Base-by-base conservation (phyloP, 148 eudicot species). In the Persicaria maculosa region DNA sequence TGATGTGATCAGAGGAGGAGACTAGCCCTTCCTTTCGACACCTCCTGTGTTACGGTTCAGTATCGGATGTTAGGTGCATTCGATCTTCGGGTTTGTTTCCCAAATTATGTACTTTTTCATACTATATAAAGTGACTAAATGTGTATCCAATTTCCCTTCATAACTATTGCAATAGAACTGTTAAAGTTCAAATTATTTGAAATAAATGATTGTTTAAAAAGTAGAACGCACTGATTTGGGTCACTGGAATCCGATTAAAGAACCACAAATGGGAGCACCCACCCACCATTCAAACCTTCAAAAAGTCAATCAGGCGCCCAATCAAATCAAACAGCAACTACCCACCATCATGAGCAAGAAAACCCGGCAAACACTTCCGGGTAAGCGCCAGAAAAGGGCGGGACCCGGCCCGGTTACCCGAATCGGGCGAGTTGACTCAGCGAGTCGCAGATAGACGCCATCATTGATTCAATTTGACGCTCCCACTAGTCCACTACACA, bases 331-430 rank as follows among this genome's bases (percentile, higher is more conserved):
- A 65, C 70, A 46, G 46, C 14, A 14, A 9, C 70, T 47, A 31
- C 17, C 70, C 68, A 25, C 10, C 15, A 31, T 31, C 1, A 10
- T 22, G 4, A 65, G 43, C 70, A 22, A 22, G 40, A 59, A 59
- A 59, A 59, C 67, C 67, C 67, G 67, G 67, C 15, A 59, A 59
- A 14, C 10, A 10, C 3, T 31, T 2, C 40, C 40, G 40, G 40
- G 40, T 31, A 31, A 31, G 40, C 40, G 3, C 40, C 9, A 22
- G 1, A 22, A 4, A 22, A 59, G 9, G 67, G 67, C 17, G 19
- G 19, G 45, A 40, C 70, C 70, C 70, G 70, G 14, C 17, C 69
- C 69, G 17, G 40, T 64, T 9, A 64, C 69, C 69, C 45, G 45
- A 65, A 8, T 40, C 70, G 46, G 70, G 3, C 70, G 19, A 1